Evolutionary conservation across 2,329 filamentous ascomycete species (phyloP).

Genomic region (Calonectria hongkongensis): DNA sequence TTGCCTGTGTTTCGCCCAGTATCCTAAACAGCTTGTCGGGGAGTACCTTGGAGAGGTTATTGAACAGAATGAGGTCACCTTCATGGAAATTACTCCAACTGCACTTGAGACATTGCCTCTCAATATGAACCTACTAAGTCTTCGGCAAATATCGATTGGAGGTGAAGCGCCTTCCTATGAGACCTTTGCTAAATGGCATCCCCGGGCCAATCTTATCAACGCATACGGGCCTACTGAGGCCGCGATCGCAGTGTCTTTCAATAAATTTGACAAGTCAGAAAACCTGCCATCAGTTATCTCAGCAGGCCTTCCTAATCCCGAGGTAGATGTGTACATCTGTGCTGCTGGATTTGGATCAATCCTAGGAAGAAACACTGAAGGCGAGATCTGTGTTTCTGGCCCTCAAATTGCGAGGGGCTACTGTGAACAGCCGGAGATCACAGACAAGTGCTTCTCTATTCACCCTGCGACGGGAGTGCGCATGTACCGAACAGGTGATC

Average conservation of each 20-base stretch:
- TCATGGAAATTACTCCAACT: constrained; percentile 1
- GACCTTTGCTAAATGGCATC: constrained; percentile 3
- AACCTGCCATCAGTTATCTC: not conserved
- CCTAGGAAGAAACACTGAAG: not conserved
- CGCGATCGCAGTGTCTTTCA: not conserved
- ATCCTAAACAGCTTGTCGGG: constrained; percentile 3
- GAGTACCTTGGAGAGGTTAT: constrained; percentile 8
- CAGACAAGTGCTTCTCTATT: not conserved
- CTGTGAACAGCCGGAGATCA: not conserved
- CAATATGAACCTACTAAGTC: not conserved
- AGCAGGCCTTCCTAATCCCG: not conserved
- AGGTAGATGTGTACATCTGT: not conserved
- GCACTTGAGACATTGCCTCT: not conserved
- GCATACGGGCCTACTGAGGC: constrained; percentile 8
- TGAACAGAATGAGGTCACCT: not conserved
- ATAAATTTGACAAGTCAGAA: not conserved
- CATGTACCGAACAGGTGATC: not conserved
- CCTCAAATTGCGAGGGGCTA: constrained; percentile 4
- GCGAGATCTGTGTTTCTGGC: not conserved
- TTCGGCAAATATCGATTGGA: constrained; percentile 2
- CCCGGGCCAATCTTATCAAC: not conserved
- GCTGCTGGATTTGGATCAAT: not conserved
- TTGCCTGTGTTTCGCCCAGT: constrained; percentile 4
- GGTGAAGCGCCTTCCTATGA: not conserved
- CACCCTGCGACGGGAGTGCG: not conserved